Evolutionary conservation across 805 yeast genomes (phyloP), one percentile per base, ranked within the genome.

Genomic region (Myxozyma geophila): DNA sequence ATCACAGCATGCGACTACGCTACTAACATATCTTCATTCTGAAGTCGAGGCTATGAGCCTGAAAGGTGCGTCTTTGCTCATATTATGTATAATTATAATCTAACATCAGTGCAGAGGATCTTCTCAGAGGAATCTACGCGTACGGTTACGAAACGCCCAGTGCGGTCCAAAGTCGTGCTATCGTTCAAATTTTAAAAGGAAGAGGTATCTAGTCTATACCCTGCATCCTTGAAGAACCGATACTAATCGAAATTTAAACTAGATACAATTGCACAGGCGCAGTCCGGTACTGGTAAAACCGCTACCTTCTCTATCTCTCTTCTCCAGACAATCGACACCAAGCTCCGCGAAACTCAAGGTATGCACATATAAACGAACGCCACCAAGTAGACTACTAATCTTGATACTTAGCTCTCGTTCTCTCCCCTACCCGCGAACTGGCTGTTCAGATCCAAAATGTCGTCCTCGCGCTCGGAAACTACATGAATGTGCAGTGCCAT

Each of bases 391-490:
- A 23, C 77, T 88, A 72, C 86, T 87, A 74, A 82, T 86, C 74
- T 88, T 85, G 78, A 84, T 83, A 17, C 78, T 12, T 92, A 83
- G 98, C 97, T 67, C 84, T 95, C 76, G 91, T 95, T 71, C 84
- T 93, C 71, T 93, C 97, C 62, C 98, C 99, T 74, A 93, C 99
- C 71, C 88, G 99, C 82, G 99, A 93, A 83, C 85, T 95, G 78
- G 98, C 98, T 55, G 82, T 87, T 71, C 99, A 95, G 83, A 95
- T 95, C 77, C 96, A 91, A 81, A 90, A 87, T 77, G 99, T 95
- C 72, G 90, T 93, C 58, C 82, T 87, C 76, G 89, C 92, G 71
- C 84, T 95, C 72, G 98, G 98, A 70, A 86, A 86, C 78, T 90
- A 89, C 83, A 86, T 95, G 88, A 87, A 90, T 74, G 85, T 93